Percentiles rank a stretch among this genome's conserved stretches.
Conservation (phyloP, 2,329 filamentous ascomycete species). For the Cordyceps militaris region DNA sequence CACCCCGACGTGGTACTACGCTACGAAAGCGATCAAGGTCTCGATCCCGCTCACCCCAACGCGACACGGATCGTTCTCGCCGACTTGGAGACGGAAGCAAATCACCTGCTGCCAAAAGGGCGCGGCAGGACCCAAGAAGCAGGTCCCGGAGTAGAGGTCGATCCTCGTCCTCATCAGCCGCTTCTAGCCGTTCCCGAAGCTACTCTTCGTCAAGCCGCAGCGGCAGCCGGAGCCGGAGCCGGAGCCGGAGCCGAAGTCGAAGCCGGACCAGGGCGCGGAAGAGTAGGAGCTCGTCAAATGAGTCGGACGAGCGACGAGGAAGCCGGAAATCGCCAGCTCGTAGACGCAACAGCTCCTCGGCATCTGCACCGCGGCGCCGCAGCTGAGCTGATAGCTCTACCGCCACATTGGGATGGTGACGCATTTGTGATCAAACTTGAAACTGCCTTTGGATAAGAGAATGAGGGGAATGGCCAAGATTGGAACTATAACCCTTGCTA, state of each 20-base stretch:
- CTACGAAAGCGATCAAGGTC: conserved; percentile 36
- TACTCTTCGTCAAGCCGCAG: conserved; percentile 32
- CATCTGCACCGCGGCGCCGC: conserved; percentile 35
- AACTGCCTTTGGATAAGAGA: neutral
- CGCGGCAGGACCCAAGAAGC: conserved; percentile 42
- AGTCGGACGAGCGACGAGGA: conserved; percentile 17
- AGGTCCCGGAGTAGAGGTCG: conserved; percentile 37
- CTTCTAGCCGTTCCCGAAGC: conserved; percentile 33
- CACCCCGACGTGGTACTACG: conserved; percentile 25
- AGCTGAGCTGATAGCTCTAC: neutral
- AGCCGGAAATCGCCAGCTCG: conserved; percentile 23
- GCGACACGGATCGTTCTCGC: conserved; percentile 22
- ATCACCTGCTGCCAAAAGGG: conserved; percentile 42
- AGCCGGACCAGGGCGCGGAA: conserved; percentile 15
- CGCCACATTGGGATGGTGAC: neutral
- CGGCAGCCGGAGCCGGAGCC: conserved; percentile 23
- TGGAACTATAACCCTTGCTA: neutral
- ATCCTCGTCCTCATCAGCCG: conserved; percentile 27
- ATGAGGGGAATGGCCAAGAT: neutral
- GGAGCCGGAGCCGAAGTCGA: conserved; percentile 17
- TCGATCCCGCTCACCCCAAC: conserved; percentile 18
- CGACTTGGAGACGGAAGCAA: conserved; percentile 19
- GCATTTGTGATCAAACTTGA: neutral
- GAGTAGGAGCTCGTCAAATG: neutral
- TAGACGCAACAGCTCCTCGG: conserved; percentile 45